Conservation (phyloP, 2,329 filamentous ascomycete species). For the Myrmaecium sp. region DNA sequence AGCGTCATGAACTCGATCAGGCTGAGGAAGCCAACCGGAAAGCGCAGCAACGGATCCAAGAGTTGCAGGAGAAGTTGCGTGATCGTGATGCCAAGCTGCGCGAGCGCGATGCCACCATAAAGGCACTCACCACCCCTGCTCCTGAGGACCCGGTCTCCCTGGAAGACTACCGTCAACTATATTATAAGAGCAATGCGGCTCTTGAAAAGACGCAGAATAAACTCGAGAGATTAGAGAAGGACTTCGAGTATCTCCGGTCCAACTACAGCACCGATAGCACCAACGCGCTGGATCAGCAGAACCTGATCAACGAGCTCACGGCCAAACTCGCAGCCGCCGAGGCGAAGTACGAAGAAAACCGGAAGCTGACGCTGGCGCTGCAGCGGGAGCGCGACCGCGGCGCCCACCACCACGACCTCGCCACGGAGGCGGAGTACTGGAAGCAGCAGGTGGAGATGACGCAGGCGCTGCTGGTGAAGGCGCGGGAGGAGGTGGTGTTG, state of each 20-base stretch:
- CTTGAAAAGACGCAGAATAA: neutral
- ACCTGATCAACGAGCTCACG: conserved; percentile 9
- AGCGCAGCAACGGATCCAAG: too few relatives aligned
- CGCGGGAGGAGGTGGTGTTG: conserved; percentile 18
- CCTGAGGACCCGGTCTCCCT: too few relatives aligned
- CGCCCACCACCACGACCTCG: conserved; percentile 1
- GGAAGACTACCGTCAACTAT: neutral
- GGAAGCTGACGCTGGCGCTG: too few relatives aligned
- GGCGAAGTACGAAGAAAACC: conserved; percentile 10
- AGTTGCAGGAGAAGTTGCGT: too few relatives aligned
- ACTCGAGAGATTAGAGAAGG: neutral
- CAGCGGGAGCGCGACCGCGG: conserved; percentile 5
- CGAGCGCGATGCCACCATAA: too few relatives aligned
- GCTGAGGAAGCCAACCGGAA: too few relatives aligned
- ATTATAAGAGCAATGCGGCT: neutral
- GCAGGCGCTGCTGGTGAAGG: conserved; percentile 9
- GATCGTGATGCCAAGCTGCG: too few relatives aligned
- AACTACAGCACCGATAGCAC: conserved; percentile 7
- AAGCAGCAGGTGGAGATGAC: conserved; percentile 11
- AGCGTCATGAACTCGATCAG: too few relatives aligned
- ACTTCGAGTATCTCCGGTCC: neutral
- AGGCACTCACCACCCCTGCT: too few relatives aligned
- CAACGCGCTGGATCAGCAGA: conserved; percentile 10
- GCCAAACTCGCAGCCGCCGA: conserved; percentile 6
- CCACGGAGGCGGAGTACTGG: neutral